Evolutionary conservation across 495 filamentous ascomycete genomes (phyloP), one percentile per base, ranked within the genome.

Genomic region (Aspergillus wentii): DNA sequence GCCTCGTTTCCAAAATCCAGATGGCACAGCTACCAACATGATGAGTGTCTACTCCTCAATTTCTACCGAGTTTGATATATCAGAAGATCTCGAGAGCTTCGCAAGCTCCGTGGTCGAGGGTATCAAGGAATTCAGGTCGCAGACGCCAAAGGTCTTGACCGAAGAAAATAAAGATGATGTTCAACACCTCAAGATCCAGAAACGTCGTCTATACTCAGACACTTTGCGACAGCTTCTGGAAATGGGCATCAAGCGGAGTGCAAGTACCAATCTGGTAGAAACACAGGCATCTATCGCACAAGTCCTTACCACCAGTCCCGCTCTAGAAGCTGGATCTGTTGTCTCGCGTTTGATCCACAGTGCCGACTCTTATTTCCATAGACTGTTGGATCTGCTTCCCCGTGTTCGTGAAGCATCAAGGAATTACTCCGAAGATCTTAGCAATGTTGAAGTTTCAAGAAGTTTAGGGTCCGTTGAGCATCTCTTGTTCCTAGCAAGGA

Each of bases 121-220:
- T 3, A 86, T 89, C 30, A 67, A 73, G 8, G 72, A 82, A 19
- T 75, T 96, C 49, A 81, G 83, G 49, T 84, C 83, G 35, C 80
- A 85, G 40, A 99, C 90, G 0, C 94, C 91, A 3, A 61, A 75
- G 6, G 69, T 69, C 3, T 55, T 90, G 17, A 95, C 75, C 0
- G 83, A 90, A 17, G 88, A 95, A 5, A 95, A 89, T 51, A 88
- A 86, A 49, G 74, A 82, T 2, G 43, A 72, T 5, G 78, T 95
- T 22, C 85, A 86, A 48, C 86, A 96, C 60, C 75, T 97, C 42
- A 95, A 95, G 64, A 76, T 78, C 0, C 74, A 85, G 38, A 99
- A 99, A 62, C 80, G 87, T n/a, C 88, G 85, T 47, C 77, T 95
- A 10, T 92, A 91, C 45, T 82, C 86, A 1, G 91, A 97, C 46